These are phyloP conservation scores for Venturia nashicola DNA, from an alignment of 2,329 filamentous ascomycete species.

Conservation along the genomic window DNA sequence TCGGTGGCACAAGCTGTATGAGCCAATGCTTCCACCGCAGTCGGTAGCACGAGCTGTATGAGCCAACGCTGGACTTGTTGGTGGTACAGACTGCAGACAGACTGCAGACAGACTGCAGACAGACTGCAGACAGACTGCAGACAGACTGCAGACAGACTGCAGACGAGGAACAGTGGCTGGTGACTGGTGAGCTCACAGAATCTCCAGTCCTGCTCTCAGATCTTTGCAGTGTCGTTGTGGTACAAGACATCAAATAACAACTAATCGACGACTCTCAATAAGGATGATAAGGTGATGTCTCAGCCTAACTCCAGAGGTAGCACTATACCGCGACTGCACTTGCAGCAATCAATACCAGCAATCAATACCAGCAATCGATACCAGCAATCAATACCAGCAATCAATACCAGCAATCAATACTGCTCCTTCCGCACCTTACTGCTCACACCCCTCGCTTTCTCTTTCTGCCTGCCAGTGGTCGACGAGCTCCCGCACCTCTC, in stretches of 20 bases:
- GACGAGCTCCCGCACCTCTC: neutral
- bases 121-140: too few species aligned
- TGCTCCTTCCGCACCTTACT: neutral
- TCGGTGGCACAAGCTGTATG: neutral
- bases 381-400: too few species aligned
- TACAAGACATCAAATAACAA: neutral
- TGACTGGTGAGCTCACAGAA: too few species aligned
- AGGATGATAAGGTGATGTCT: neutral
- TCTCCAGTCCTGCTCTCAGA: neutral
- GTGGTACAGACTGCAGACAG: neutral
- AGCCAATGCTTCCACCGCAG: neutral
- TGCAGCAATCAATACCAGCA: neutral
- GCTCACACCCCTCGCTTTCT: neutral
- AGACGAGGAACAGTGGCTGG: too few species aligned
- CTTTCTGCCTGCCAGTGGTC: neutral
- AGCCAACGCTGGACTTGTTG: neutral
- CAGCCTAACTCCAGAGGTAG: too few species aligned
- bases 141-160: too few species aligned
- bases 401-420: slow-evolving; percentile 1
- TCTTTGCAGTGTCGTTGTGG: neutral
- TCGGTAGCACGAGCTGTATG: neutral
- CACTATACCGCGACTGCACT: neutral
- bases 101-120: too few species aligned
- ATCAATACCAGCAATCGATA: too few species aligned
- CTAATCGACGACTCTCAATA: neutral